phyloP scores from a whole-genome alignment of 768 basidiomycete genomes.

The Lactarius tabidus region DNA sequence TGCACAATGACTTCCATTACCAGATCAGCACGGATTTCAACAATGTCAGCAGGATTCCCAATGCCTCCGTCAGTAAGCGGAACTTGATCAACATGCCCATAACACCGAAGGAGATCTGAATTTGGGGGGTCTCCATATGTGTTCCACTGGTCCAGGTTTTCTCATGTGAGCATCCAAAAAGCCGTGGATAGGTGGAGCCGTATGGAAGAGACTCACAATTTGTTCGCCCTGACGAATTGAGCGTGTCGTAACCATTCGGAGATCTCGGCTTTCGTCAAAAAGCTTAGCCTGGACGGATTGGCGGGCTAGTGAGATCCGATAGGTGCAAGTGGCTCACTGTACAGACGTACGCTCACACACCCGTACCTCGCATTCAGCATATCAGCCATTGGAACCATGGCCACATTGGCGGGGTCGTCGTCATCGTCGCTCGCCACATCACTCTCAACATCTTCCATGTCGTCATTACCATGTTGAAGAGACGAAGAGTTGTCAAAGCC shows the following conservation, averaged over 20 bases:
- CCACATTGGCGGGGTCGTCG: constrained; percentile 59
- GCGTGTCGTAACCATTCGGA: constrained; percentile 81
- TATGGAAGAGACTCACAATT: constrained; percentile 54
- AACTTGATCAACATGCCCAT: constrained; percentile 86
- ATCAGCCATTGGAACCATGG: constrained; percentile 97
- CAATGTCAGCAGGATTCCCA: constrained; percentile 79
- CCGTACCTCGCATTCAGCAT: constrained; percentile 88
- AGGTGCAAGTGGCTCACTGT: constrained; percentile 1
- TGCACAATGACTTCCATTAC: constrained; percentile 44
- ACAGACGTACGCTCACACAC: constrained; percentile 68
- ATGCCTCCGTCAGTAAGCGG: constrained; percentile 44
- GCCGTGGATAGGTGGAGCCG: not conserved
- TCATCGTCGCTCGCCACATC: constrained; percentile 40
- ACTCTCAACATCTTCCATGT: constrained; percentile 38
- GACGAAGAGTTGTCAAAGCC: constrained; percentile 37
- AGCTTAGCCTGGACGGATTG: constrained; percentile 62
- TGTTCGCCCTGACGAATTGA: constrained; percentile 75
- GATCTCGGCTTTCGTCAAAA: constrained; percentile 65
- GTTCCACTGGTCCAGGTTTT: constrained; percentile 61
- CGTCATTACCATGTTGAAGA: constrained; percentile 21
- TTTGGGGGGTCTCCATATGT: constrained; percentile 95
- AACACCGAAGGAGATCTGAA: constrained; percentile 87
- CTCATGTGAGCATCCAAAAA: not conserved
- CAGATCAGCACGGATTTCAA: constrained; percentile 71
- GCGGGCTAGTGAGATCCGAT: not conserved